Evolutionary conservation across 352 stramenopile genomes (phyloP).

Genomic region (Phytophthora capsici): DNA sequence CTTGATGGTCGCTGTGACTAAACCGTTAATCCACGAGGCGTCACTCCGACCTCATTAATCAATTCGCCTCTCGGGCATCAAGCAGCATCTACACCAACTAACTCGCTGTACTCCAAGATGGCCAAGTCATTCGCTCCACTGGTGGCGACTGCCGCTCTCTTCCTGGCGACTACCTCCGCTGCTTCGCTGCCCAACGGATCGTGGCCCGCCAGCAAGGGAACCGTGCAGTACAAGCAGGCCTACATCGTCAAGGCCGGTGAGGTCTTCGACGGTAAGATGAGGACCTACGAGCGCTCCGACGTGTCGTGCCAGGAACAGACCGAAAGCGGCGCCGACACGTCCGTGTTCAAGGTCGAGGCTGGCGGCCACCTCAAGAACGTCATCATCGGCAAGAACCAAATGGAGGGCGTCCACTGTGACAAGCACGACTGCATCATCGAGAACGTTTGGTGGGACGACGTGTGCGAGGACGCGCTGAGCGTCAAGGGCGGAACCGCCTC

Average conservation of each 20-base stretch:
- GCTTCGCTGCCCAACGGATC: conserved; percentile 27
- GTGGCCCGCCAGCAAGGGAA: conserved; percentile 25
- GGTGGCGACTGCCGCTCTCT: conserved; percentile 4
- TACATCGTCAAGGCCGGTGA: conserved; percentile 22
- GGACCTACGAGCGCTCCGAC: neutral
- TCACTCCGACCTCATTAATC: neutral
- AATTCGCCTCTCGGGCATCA: neutral
- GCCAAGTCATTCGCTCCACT: conserved; percentile 5
- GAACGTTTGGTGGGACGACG: neutral
- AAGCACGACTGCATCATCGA: neutral
- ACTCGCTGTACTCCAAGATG: conserved; percentile 1
- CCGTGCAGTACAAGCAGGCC: conserved; percentile 13
- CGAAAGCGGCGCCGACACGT: neutral
- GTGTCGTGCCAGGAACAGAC: neutral
- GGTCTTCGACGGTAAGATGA: conserved; percentile 3
- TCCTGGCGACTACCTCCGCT: conserved; percentile 5
- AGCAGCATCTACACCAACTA: neutral
- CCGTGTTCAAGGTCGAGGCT: neutral
- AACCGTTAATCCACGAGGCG: neutral
- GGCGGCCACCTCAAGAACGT: neutral
- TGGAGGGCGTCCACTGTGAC: neutral
- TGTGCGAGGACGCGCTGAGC: conserved; percentile 21
- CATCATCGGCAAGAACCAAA: neutral
- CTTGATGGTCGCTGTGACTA: conserved; percentile 13
- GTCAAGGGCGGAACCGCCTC: conserved; percentile 23